Evolutionary conservation across 2,329 filamentous ascomycete genomes (phyloP).

Genomic region (Aspergillus fischeri): DNA sequence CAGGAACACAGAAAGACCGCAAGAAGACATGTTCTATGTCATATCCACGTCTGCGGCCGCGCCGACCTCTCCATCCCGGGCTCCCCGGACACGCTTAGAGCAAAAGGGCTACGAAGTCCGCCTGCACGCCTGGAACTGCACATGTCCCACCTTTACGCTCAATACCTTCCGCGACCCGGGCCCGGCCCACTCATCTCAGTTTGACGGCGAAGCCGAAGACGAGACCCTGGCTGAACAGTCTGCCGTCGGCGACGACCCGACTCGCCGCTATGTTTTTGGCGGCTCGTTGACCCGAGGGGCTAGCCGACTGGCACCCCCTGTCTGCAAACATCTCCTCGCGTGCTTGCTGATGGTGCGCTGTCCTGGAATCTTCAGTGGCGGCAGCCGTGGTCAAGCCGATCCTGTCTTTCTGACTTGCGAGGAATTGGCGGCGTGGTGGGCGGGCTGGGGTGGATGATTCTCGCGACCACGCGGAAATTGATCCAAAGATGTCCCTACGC

Average conservation of each 20-base stretch:
- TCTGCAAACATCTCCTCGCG: constrained; percentile 89
- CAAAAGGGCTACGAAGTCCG: constrained; percentile 64
- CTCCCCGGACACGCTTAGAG: constrained; percentile 21
- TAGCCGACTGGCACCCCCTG: constrained; percentile 19
- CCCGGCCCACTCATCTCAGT: constrained; percentile 4
- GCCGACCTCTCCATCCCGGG: constrained; percentile 19
- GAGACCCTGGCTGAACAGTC: background rate
- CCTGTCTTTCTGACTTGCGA: constrained; percentile 49
- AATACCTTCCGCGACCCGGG: constrained; percentile 56
- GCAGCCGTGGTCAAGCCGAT: constrained; percentile 51
- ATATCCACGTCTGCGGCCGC: constrained; percentile 51
- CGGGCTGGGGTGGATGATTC: constrained; percentile 39
- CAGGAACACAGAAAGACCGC: constrained; percentile 1
- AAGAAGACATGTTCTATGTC: constrained; percentile 56
- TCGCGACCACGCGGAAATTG: background rate
- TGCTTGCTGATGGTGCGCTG: constrained; percentile 71
- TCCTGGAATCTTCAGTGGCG: constrained; percentile 48
- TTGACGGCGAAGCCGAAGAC: constrained; percentile 11
- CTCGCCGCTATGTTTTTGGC: constrained; percentile 32
- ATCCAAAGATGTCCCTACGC: background rate
- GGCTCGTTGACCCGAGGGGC: constrained; percentile 27
- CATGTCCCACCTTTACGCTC: constrained; percentile 79
- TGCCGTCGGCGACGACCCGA: background rate
- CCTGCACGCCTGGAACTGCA: constrained; percentile 78
- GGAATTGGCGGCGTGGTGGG: constrained; percentile 69